Conservation (phyloP, 805 yeast genomes). For the Ogataea dorogensis region DNA sequence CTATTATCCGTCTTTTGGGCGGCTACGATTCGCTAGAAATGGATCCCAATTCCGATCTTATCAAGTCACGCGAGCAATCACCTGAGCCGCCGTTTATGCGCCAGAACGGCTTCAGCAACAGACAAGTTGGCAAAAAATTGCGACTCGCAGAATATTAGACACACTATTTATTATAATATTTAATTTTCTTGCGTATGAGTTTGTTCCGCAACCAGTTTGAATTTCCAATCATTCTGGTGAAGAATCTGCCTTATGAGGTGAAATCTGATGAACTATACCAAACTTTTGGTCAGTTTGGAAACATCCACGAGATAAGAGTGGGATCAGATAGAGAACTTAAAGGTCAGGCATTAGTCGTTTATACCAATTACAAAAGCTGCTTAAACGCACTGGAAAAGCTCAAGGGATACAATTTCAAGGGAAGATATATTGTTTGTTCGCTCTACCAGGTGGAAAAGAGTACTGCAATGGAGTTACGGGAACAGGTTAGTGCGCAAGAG, state of each 20-base stretch:
- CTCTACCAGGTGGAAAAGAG: constrained; percentile 45
- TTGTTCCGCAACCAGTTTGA: constrained; percentile 23
- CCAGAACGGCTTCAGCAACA: constrained; percentile 28
- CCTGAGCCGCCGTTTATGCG: constrained; percentile 48
- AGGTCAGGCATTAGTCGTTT: constrained; percentile 58
- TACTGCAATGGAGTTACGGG: constrained; percentile 24
- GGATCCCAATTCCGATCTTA: constrained; percentile 49
- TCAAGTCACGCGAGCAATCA: constrained; percentile 57
- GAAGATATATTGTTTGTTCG: constrained; percentile 55
- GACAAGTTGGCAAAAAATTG: constrained; percentile 65
- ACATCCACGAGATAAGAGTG: constrained; percentile 51
- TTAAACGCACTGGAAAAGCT: constrained; percentile 51
- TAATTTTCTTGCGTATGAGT: constrained; percentile 10
- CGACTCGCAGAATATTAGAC: constrained; percentile 58
- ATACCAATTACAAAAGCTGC: constrained; percentile 47
- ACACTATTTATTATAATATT: neutral
- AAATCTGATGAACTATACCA: constrained; percentile 47
- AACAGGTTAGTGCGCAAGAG: no score
- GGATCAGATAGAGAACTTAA: constrained; percentile 38
- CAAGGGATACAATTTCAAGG: constrained; percentile 58
- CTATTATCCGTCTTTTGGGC: constrained; percentile 50
- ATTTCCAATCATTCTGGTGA: constrained; percentile 45
- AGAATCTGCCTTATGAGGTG: constrained; percentile 55
- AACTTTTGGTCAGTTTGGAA: constrained; percentile 54
- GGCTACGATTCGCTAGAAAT: constrained; percentile 87